A percentile compares a stretch with the other conserved stretches of the same genome.
Conservation (phyloP, 164 flowering plant genomes). For the Macadamia tetraphylla region DNA sequence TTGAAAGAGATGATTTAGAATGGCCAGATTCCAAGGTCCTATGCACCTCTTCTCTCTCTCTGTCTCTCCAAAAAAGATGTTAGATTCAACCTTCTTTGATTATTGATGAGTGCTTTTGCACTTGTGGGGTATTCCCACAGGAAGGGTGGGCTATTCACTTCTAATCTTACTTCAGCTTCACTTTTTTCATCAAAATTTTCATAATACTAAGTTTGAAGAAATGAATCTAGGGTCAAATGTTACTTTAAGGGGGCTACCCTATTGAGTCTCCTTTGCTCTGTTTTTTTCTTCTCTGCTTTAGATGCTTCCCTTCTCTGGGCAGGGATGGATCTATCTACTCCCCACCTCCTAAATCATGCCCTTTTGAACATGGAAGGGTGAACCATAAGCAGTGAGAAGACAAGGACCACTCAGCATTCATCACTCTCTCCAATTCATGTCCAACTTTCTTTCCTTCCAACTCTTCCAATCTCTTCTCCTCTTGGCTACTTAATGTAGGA, state of each 20-base stretch:
- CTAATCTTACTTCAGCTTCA: background rate
- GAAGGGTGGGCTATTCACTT: background rate
- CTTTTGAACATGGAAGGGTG: background rate
- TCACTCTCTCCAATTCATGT: background rate
- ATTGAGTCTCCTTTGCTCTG: background rate
- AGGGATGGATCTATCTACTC: background rate
- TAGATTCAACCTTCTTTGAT: too few relatives aligned
- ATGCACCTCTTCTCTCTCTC: background rate
- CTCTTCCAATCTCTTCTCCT: too few relatives aligned
- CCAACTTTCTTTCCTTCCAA: background rate
- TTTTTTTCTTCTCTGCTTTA: background rate
- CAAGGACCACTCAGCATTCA: background rate
- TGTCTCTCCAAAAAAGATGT: too few relatives aligned
- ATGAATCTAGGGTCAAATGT: background rate
- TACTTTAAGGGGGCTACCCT: background rate
- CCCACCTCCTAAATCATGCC: background rate
- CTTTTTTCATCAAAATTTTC: background rate
- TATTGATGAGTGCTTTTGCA: background rate
- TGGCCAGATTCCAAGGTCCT: slow-evolving; percentile 4
- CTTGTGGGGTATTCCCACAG: background rate
- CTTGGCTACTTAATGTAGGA: too few relatives aligned
- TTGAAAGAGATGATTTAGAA: background rate
- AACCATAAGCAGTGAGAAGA: background rate
- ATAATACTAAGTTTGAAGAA: background rate
- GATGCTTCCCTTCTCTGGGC: background rate